Evolutionary conservation across 1,284 basidiomycete genomes (phyloP).

Genomic region (Malassezia obtusa): DNA sequence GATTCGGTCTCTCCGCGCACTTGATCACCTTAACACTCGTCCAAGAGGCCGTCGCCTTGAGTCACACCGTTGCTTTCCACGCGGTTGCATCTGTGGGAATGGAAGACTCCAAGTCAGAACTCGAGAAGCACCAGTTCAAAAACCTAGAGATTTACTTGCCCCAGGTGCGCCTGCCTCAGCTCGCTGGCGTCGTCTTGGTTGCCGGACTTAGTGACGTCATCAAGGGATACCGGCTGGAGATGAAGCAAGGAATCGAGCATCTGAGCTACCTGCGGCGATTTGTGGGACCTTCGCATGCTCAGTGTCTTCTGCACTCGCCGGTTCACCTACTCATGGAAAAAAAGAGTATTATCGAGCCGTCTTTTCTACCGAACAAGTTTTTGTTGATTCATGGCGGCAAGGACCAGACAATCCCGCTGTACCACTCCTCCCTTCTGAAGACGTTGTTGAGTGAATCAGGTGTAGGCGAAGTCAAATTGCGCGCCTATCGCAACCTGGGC

Average conservation of each 20-base stretch:
- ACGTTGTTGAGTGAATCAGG: slow-evolving; percentile 50
- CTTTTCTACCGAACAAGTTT: slow-evolving; percentile 45
- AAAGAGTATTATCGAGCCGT: slow-evolving; percentile 46
- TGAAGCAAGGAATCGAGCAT: slow-evolving; percentile 48
- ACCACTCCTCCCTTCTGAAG: slow-evolving; percentile 48
- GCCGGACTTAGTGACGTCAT: slow-evolving; percentile 50
- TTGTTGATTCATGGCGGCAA: slow-evolving; percentile 49
- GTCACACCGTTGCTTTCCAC: slow-evolving; percentile 15
- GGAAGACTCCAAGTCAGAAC: background rate
- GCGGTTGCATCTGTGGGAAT: background rate
- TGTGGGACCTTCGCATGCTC: slow-evolving; percentile 47
- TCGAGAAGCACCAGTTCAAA: slow-evolving; percentile 11
- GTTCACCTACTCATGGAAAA: slow-evolving; percentile 49
- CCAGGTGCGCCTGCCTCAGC: slow-evolving; percentile 42
- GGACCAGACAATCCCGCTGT: slow-evolving; percentile 46
- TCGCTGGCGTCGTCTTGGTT: slow-evolving; percentile 49
- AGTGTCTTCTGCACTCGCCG: slow-evolving; percentile 49
- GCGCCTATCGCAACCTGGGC: slow-evolving; percentile 46
- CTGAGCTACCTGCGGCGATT: slow-evolving; percentile 47
- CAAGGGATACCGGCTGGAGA: slow-evolving; percentile 47
- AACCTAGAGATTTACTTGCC: slow-evolving; percentile 47
- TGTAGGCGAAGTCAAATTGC: slow-evolving; percentile 41
- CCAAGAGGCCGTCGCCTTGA: slow-evolving; percentile 48
- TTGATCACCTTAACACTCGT: slow-evolving; percentile 48
- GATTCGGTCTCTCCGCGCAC: slow-evolving; percentile 49